Evolutionary conservation across 306 rosid species (phyloP), one percentile per base, ranked within the genome.

Genomic region (Alnus glutinosa): DNA sequence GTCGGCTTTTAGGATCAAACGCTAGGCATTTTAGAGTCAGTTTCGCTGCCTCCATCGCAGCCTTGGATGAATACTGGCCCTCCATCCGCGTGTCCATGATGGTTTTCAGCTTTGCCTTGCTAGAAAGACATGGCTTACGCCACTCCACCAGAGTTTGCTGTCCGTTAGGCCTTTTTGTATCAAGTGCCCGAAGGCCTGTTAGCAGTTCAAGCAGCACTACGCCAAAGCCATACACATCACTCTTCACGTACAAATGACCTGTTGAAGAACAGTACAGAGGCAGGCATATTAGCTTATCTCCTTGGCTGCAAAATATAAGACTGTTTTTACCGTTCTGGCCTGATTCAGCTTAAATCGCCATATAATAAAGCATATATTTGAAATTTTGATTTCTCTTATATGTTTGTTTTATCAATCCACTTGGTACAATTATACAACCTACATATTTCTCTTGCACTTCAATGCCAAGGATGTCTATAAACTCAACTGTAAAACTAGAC

Each of bases 201-300:
- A 95, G 78, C 80, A 95, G 74, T 83, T 95, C 97, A 4, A 95
- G 97, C 75, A 91, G 83, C 74, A 95, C 94, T 8, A 92, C 98
- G 14, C 98, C 98, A 44, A 91, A 95, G 5, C 97, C 97, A 47
- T 92, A 95, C 15, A 95, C 97, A 46, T 95, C 98, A 68, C 98
- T 95, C 79, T 92, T 92, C 14, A 92, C 94, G 48, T 91, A 92
- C 77, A 95, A 85, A 85, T 92, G 98, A 1, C 98, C 98, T 95
- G 91, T 86, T 78, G 3, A 80, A 73, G 12, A 28, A 73, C 42
- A 7, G 28, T 23, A 34, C 47, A 64, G 62, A 64, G 71, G 73
- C 48, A 83, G 50, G 34, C 54, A 51, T 49, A 61, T 69, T 57
- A 81, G 77, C 37, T 5, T 39, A 10, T 80, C 58, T 23, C 42